Percentiles rank a stretch among this genome's conserved stretches.
These are phyloP conservation scores for Inonotus obliquus DNA, from an alignment of 1,284 basidiomycete genomes.

Conservation along the genomic window DNA sequence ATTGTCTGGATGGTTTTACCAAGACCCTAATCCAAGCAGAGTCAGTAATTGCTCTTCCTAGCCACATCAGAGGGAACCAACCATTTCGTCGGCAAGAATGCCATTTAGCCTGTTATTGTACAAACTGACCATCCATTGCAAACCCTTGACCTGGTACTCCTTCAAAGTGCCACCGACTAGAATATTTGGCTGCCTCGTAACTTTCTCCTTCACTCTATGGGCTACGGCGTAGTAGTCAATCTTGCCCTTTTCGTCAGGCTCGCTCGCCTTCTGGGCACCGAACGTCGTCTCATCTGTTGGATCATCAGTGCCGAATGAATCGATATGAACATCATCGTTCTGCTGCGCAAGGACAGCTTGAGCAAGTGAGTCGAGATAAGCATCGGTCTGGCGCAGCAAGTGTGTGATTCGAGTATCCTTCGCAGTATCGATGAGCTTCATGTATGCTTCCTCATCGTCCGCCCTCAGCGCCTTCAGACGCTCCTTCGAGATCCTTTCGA, in stretches of 20 bases:
- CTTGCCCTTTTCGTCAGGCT: conserved; percentile 74
- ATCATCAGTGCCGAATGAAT: conserved; percentile 41
- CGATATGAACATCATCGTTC: conserved; percentile 59
- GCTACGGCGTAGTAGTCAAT: conserved; percentile 98
- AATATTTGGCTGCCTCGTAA: conserved; percentile 79
- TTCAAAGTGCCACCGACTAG: conserved; percentile 85
- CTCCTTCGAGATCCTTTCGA: conserved; percentile 95
- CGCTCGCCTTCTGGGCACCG: conserved; percentile 69
- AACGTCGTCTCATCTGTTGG: conserved; percentile 87
- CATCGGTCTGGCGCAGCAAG: conserved; percentile 89
- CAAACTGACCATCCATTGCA: conserved; percentile 98
- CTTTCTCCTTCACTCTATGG: conserved; percentile 88
- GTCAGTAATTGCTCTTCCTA: conserved; percentile 13
- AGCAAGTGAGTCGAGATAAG: conserved; percentile 92
- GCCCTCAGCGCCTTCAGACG: conserved; percentile 97
- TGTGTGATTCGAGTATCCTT: conserved; percentile 99
- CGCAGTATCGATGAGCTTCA: conserved; percentile 98
- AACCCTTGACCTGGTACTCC: conserved; percentile 88
- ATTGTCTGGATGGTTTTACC: conserved; percentile 97
- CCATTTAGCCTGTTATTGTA: conserved; percentile 99
- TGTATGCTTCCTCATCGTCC: conserved; percentile 98
- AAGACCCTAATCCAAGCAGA: conserved; percentile 63
- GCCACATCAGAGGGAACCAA: conserved; percentile 31
- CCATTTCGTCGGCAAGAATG: conserved; percentile 98
- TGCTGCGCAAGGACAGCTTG: conserved; percentile 95